phyloP scores from a whole-genome alignment of 2,329 filamentous ascomycete species.

The Peltaster fructicola region DNA sequence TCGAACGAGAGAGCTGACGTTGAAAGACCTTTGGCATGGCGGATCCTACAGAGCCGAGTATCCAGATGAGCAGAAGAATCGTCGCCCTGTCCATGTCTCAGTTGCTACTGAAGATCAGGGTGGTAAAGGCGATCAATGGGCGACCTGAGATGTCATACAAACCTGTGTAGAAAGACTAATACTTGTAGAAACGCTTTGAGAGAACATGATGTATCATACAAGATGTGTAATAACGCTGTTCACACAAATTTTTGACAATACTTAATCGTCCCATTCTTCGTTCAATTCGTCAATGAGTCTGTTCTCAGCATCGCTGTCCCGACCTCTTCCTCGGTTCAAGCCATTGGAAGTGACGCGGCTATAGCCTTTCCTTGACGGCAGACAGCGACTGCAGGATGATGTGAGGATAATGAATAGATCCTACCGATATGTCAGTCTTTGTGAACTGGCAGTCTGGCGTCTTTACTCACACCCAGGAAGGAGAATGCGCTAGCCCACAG shows the following conservation, averaged over 20 bases:
- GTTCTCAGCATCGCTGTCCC: constrained; percentile 65
- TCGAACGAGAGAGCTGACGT: constrained; percentile 81
- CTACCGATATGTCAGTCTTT: no score
- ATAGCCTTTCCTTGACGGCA: constrained; percentile 51
- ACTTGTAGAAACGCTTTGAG: no score
- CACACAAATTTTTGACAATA: no score
- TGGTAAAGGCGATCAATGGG: constrained; percentile 8
- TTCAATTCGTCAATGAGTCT: constrained; percentile 87
- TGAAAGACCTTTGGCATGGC: constrained; percentile 79
- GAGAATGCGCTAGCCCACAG: constrained; percentile 85
- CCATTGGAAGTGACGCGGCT: constrained; percentile 32
- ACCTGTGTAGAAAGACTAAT: not conserved
- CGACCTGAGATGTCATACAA: constrained; percentile 1
- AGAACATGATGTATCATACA: no score
- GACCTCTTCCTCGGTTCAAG: constrained; percentile 18
- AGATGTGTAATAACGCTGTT: no score
- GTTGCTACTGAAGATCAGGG: constrained; percentile 18
- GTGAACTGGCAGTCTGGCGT: not conserved
- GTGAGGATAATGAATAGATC: constrained; percentile 48
- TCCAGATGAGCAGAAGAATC: constrained; percentile 27
- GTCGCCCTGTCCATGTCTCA: constrained; percentile 30
- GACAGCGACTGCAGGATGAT: constrained; percentile 49
- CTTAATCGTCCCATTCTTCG: constrained; percentile 80
- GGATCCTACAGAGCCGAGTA: constrained; percentile 56
- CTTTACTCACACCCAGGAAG: no score